Evolutionary conservation across 1,284 basidiomycete species (phyloP), one percentile per base, ranked within the genome.

Genomic region (Ustilago shanxiensis): DNA sequence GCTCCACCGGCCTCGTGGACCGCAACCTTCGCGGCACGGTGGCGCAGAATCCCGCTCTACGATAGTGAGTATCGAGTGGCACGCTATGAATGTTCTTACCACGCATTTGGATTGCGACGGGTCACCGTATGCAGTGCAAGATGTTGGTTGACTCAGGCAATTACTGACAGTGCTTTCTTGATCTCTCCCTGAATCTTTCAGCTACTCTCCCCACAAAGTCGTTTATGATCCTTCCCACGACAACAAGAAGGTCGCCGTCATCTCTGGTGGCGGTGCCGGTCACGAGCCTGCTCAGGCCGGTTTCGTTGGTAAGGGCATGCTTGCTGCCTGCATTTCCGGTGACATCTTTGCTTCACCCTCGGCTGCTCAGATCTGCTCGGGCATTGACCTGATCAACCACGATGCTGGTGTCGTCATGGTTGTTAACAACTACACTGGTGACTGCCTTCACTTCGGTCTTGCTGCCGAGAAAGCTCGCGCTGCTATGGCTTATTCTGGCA

Each of bases 271-370:
- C 55, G 88, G 88, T 47, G 85, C 84, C 10, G 88, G 88, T 16
- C 88, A 88, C 77, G 88, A 88, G 81, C 88, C 87, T 33, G 80
- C 77, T 29, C 84, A 85, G 62, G 81, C 79, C 26, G 82, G 87
- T 28, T 84, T 87, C 53, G 86, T 88, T 8, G 88, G 88, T 20
- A 69, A 77, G 37, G 88, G 88, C 1, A 79, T 88, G 73, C 80
- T 88, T 39, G 83, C 85, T 14, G 88, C 87, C 5, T 84, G 85
- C 71, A 87, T 88, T 11, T 86, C 86, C 0, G 88, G 88, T n/a
- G 88, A 88, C 73, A 86, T 89, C 28, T 89, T 89, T 78, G 89
- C 89, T 7, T 88, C 87, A 58, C 89, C 89, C 0, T 87, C 86
- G 31, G 88, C 88, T 2, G 84, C 82, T 52, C 88, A 89, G 79